These are phyloP conservation scores for Aspergillus aculeatus DNA, from an alignment of 2,329 filamentous ascomycete genomes.

Conservation along the genomic window DNA sequence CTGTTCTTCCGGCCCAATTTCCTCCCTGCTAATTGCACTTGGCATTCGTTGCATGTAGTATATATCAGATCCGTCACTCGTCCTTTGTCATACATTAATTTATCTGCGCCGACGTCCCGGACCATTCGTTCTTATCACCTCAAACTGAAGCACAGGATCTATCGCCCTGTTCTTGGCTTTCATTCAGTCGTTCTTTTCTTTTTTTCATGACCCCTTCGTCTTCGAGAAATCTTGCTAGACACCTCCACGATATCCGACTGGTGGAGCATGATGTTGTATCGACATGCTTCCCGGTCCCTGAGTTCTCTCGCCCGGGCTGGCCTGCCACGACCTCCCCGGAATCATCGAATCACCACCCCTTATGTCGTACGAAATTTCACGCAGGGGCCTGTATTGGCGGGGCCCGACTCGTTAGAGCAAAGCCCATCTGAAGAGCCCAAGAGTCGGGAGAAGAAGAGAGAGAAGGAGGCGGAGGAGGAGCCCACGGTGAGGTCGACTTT, in stretches of 20 bases:
- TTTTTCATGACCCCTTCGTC: background rate
- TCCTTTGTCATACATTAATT: background rate
- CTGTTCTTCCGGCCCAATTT: background rate
- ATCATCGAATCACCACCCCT: slow-evolving; percentile 12
- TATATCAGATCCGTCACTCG: background rate
- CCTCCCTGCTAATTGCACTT: background rate
- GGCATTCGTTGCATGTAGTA: background rate
- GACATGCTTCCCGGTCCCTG: slow-evolving; percentile 24
- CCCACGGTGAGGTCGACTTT: slow-evolving; percentile 39
- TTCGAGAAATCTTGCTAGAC: background rate
- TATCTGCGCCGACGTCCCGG: slow-evolving; percentile 1
- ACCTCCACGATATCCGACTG: background rate
- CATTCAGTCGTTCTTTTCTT: background rate
- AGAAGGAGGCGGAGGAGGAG: slow-evolving; percentile 30
- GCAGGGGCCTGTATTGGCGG: slow-evolving; percentile 22
- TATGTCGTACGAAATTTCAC: slow-evolving; percentile 26
- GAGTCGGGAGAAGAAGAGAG: slow-evolving; percentile 25
- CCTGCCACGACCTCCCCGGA: slow-evolving; percentile 16
- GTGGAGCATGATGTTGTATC: slow-evolving; percentile 26
- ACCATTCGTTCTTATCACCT: background rate
- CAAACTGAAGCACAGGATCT: background rate
- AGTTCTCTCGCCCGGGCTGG: slow-evolving; percentile 20
- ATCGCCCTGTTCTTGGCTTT: background rate
- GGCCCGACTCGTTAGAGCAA: slow-evolving; percentile 31
- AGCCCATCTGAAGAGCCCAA: slow-evolving; percentile 29